phyloP scores from a whole-genome alignment of 1,284 basidiomycete genomes.

The Blastosporella zonata region DNA sequence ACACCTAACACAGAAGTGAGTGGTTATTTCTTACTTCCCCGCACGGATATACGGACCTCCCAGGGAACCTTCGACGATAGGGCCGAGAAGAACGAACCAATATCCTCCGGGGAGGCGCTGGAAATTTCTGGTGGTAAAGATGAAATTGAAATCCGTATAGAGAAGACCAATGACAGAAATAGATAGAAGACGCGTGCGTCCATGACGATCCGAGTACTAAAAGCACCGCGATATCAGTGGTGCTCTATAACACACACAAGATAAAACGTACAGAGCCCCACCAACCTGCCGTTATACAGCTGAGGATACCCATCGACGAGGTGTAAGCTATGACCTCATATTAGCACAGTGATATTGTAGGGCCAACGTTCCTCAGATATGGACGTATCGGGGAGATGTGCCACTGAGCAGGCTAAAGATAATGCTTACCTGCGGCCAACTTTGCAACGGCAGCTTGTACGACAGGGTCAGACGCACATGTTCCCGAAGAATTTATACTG shows the following conservation, averaged over 20 bases:
- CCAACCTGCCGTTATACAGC: conserved; percentile 76
- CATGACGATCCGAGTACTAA: conserved; percentile 77
- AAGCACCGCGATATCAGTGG: conserved; percentile 1
- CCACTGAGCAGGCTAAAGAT: no score
- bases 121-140: conserved; percentile 62
- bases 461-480: conserved; percentile 67
- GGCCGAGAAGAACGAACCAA: conserved; percentile 77
- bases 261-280: conserved; percentile 69
- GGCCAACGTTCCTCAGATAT: no score
- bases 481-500: background rate
- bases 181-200: conserved; percentile 67
- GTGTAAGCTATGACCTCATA: conserved; percentile 46
- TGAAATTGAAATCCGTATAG: conserved; percentile 62
- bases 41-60: conserved; percentile 56
- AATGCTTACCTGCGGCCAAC: conserved; percentile 58
- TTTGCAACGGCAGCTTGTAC: conserved; percentile 73
- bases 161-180: conserved; percentile 64
- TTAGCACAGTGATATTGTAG: no score
- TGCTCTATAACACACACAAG: background rate
- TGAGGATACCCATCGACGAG: conserved; percentile 68
- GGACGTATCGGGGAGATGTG: no score
- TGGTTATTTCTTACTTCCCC: conserved; percentile 1
- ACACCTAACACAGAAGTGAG: conserved; percentile 39
- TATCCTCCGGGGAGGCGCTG: conserved; percentile 73
- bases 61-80: conserved; percentile 70